phyloP scores from a whole-genome alignment of 2,329 filamentous ascomycete genomes.

The Venturiaceae sp. region DNA sequence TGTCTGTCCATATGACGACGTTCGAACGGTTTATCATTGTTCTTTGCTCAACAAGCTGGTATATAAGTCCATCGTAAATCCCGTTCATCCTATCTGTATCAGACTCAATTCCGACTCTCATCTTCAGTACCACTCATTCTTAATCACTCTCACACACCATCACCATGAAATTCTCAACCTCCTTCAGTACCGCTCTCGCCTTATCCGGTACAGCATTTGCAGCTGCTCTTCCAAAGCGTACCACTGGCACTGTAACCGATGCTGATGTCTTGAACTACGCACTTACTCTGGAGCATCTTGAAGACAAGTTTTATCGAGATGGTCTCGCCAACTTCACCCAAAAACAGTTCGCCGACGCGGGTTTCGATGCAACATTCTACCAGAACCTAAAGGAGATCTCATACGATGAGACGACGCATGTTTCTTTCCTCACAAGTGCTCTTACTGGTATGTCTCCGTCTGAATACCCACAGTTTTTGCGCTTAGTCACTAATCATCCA shows the following conservation, averaged over 20 bases:
- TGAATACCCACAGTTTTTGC: neutral
- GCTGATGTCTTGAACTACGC: conserved; percentile 30
- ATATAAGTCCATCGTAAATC: neutral
- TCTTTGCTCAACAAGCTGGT: neutral
- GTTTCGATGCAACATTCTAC: conserved; percentile 43
- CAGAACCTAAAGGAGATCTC: conserved; percentile 47
- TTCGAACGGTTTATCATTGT: no score
- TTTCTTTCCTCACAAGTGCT: conserved; percentile 42
- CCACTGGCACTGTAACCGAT: neutral
- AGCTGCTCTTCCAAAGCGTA: neutral
- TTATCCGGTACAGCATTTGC: neutral
- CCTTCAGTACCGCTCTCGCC: neutral
- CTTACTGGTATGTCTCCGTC: conserved; percentile 17
- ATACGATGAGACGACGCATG: conserved; percentile 49
- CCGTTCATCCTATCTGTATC: neutral
- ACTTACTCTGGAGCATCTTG: conserved; percentile 39
- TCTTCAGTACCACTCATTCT: neutral
- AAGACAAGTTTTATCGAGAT: conserved; percentile 53
- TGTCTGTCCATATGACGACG: neutral
- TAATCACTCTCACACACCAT: no score
- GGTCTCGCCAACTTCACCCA: conserved; percentile 49
- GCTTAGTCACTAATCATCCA: conserved; percentile 1
- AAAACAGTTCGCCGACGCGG: conserved; percentile 42
- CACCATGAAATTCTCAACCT: neutral
- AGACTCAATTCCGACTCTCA: neutral